phyloP scores from a whole-genome alignment of 2,329 filamentous ascomycete genomes.

The Monilinia aucupariae region DNA sequence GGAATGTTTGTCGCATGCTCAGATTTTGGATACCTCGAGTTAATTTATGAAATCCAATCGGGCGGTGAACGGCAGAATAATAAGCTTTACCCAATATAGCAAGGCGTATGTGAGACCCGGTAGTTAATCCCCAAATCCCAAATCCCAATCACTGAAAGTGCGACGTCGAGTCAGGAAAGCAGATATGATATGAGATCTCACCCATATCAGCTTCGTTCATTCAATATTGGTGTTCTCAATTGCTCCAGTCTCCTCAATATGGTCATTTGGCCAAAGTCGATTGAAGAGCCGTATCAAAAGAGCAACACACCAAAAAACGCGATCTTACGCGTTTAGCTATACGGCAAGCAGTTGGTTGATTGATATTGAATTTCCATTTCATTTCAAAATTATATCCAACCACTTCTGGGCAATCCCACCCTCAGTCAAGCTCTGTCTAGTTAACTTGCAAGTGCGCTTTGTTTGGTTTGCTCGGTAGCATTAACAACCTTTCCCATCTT shows the following conservation, averaged over 20 bases:
- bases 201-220: not conserved
- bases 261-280: not conserved
- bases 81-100: not conserved
- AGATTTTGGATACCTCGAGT: not conserved
- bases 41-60: not conserved
- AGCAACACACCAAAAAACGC: slow-evolving; percentile 10
- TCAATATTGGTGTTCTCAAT: not conserved
- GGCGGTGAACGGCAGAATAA: slow-evolving; percentile 12
- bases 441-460: not conserved
- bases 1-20: slow-evolving; percentile 4
- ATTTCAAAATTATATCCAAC: not conserved
- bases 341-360: not conserved
- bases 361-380: not conserved
- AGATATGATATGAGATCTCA: not conserved
- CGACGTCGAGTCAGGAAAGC: not conserved
- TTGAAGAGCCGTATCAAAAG: not conserved
- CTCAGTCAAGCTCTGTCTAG: not conserved
- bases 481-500: not conserved
- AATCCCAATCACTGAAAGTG: not conserved
- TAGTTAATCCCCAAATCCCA: not conserved
- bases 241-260: not conserved
- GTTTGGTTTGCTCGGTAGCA: not conserved
- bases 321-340: not conserved
- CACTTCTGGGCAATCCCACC: too few relatives aligned
- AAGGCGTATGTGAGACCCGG: not conserved